Conservation (phyloP, 129 eudicot genomes). For the Chrysanthemum makinoi region DNA sequence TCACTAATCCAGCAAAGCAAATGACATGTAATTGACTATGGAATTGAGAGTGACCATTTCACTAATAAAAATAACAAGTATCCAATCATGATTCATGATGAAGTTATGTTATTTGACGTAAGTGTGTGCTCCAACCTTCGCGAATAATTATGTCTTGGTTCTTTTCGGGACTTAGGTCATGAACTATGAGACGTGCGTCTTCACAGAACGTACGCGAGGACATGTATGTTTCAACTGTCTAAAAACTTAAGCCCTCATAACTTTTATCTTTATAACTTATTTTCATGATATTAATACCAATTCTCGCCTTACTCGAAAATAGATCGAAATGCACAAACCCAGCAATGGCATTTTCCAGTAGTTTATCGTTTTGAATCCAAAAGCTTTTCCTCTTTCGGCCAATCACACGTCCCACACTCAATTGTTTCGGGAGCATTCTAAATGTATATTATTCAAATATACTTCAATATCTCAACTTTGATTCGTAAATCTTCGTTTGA, state of each 20-base stretch:
- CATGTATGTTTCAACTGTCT: background rate
- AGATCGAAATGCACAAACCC: background rate
- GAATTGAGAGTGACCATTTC: background rate
- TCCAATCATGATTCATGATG: background rate
- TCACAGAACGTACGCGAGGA: too few relatives aligned
- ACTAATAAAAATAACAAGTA: background rate
- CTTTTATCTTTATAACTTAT: background rate
- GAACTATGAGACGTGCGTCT: background rate
- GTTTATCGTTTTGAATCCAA: background rate
- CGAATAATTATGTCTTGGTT: background rate
- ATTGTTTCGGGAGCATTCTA: conserved; percentile 17
- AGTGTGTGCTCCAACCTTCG: background rate
- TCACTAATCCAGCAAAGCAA: background rate
- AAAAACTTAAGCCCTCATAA: background rate
- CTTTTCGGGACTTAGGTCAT: background rate
- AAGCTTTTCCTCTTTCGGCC: background rate
- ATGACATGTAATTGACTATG: background rate
- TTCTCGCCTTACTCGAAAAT: background rate
- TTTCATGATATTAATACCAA: too few relatives aligned
- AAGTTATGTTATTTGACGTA: background rate
- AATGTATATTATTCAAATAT: background rate
- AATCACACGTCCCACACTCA: background rate
- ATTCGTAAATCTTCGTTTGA: conserved; percentile 27
- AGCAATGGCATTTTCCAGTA: background rate
- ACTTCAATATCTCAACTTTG: background rate